A percentile compares a stretch with the other conserved stretches of the same genome.
Conservation (phyloP, 768 basidiomycete genomes). For the Baorangia bicolor region DNA sequence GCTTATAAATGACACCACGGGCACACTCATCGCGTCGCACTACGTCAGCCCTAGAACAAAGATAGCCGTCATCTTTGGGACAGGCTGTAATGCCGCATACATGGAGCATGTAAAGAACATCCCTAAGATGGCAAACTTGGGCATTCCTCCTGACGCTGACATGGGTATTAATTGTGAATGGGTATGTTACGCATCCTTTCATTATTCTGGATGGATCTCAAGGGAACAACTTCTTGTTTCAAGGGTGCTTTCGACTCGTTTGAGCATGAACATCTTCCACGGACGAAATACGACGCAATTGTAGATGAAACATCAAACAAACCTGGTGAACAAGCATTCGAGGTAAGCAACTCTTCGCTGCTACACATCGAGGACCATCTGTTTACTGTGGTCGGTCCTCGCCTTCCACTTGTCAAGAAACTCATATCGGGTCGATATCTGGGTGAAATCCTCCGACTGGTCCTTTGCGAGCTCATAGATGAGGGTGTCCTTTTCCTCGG, state of each 20-base stretch:
- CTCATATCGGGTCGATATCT: slow-evolving; percentile 94
- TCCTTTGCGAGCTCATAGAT: slow-evolving; percentile 94
- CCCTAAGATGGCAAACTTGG: slow-evolving; percentile 78
- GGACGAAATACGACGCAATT: slow-evolving; percentile 90
- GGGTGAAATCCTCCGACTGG: slow-evolving; percentile 93
- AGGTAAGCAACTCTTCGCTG: slow-evolving; percentile 45
- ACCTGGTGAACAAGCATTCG: slow-evolving; percentile 91
- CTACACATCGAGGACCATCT: neutral
- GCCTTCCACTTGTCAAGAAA: slow-evolving; percentile 52
- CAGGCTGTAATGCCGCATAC: slow-evolving; percentile 97
- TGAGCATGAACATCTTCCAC: slow-evolving; percentile 88
- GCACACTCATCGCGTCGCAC: slow-evolving; percentile 94
- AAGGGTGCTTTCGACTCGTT: slow-evolving; percentile 98
- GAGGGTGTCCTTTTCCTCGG: slow-evolving; percentile 97
- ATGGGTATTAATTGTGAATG: slow-evolving; percentile 99
- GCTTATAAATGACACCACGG: slow-evolving; percentile 97
- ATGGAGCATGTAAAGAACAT: slow-evolving; percentile 90
- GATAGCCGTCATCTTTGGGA: slow-evolving; percentile 96
- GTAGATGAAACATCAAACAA: slow-evolving; percentile 97
- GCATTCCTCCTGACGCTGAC: slow-evolving; percentile 58
- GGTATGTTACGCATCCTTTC: slow-evolving; percentile 43
- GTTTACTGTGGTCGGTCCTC: neutral
- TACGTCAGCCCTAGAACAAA: slow-evolving; percentile 91
- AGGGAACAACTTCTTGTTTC: neutral
- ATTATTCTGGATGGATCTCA: neutral